Conservation (phyloP, 305 asterid species). For the Fraxinus dipetala region DNA sequence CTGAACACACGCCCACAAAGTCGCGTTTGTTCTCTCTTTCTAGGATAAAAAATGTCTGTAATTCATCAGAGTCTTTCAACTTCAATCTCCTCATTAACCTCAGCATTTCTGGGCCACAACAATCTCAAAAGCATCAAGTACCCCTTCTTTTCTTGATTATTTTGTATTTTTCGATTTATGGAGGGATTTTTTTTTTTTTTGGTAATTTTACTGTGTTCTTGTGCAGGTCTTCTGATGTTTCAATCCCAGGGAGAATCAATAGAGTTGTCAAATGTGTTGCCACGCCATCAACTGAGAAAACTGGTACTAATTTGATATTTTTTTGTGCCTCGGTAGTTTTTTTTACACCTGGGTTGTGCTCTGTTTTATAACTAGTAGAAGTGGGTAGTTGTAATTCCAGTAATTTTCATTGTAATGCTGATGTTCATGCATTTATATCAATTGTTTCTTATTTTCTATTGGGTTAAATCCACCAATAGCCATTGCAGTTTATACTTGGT, state of each 20-base stretch:
- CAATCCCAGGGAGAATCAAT: conserved; percentile 39
- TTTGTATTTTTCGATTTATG: neutral
- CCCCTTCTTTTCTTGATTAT: neutral
- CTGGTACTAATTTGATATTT: conserved; percentile 40
- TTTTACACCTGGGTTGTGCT: neutral
- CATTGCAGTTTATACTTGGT: too few species aligned
- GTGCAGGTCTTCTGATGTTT: conserved; percentile 47
- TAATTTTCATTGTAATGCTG: neutral
- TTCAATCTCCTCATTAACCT: conserved; percentile 57
- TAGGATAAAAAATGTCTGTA: conserved; percentile 41
- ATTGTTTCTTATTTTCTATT: neutral
- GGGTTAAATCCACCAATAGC: too few species aligned
- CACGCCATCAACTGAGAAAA: conserved; percentile 57
- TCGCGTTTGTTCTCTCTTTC: neutral
- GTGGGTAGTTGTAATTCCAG: neutral
- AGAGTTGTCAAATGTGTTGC: conserved; percentile 62
- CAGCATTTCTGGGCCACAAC: conserved; percentile 52
- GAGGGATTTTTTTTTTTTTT: neutral
- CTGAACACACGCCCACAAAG: neutral
- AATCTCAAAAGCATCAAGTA: conserved; percentile 50
- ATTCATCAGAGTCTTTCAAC: conserved; percentile 54
- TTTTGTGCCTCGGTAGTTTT: neutral
- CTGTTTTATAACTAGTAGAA: neutral
- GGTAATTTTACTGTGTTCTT: neutral
- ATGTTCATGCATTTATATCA: neutral